These are phyloP conservation scores for Metschnikowia anglica DNA, from an alignment of 805 yeast genomes.

Conservation along the genomic window DNA sequence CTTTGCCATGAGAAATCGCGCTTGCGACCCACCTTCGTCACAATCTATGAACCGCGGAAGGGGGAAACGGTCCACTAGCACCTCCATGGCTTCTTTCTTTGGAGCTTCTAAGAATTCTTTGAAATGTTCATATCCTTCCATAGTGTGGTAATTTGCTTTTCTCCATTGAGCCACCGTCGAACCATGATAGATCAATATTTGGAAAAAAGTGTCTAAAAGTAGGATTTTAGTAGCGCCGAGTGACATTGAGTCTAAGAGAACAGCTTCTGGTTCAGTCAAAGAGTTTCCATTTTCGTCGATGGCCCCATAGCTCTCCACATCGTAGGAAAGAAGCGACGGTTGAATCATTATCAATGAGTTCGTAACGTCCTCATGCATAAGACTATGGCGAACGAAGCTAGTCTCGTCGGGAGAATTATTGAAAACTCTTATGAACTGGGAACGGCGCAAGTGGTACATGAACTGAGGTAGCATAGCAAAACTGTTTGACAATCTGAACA, in stretches of 20 bases:
- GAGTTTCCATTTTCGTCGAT: constrained; percentile 31
- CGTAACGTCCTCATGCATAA: constrained; percentile 58
- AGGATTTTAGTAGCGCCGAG: constrained; percentile 56
- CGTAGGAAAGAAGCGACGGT: constrained; percentile 62
- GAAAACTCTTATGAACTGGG: constrained; percentile 63
- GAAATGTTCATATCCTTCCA: constrained; percentile 58
- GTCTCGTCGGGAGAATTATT: constrained; percentile 75
- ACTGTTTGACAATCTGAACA: constrained; percentile 50
- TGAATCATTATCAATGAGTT: constrained; percentile 68
- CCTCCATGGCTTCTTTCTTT: constrained; percentile 61
- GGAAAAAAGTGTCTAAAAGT: constrained; percentile 67
- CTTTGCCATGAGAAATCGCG: constrained; percentile 67
- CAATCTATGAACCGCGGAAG: constrained; percentile 71
- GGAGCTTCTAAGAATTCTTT: constrained; percentile 61
- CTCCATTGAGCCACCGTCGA: constrained; percentile 66
- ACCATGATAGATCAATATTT: constrained; percentile 67
- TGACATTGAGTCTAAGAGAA: constrained; percentile 61
- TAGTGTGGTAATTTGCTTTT: constrained; percentile 59
- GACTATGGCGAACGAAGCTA: constrained; percentile 59
- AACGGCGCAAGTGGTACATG: constrained; percentile 64
- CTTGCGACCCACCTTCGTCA: constrained; percentile 76
- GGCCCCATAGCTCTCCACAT: constrained; percentile 43
- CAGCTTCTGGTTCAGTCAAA: constrained; percentile 56
- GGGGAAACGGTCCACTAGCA: constrained; percentile 66
- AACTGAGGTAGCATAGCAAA: constrained; percentile 64